Evolutionary conservation across 164 flowering plant species (phyloP).

Genomic region (Dillenia suffruticosa): DNA sequence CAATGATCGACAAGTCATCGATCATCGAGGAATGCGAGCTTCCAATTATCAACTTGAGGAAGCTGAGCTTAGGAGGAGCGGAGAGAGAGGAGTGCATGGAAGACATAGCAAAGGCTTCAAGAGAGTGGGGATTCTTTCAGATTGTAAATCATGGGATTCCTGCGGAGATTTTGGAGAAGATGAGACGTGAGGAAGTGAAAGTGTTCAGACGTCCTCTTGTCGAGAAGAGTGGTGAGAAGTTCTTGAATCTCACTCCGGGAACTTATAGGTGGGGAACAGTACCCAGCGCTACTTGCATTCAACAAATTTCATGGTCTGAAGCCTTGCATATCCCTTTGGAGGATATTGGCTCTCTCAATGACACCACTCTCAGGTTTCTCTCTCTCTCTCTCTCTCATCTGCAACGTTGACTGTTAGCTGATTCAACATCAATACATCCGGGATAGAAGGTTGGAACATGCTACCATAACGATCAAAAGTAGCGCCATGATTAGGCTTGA

Average conservation of each 20-base stretch:
- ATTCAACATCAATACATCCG: no score
- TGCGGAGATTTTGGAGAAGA: slow-evolving; percentile 39
- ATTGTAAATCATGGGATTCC: slow-evolving; percentile 79
- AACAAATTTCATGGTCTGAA: slow-evolving; percentile 82
- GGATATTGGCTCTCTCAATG: slow-evolving; percentile 20
- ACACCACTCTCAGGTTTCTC: slow-evolving; percentile 47
- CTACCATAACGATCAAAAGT: no score
- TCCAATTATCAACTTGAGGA: slow-evolving; percentile 63
- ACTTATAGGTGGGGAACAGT: slow-evolving; percentile 79
- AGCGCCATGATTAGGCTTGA: no score
- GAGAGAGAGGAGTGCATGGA: slow-evolving; percentile 47
- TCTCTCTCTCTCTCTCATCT: no score
- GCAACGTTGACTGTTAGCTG: no score
- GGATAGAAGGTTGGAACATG: no score
- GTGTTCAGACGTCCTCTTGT: slow-evolving; percentile 56
- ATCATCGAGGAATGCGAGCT: slow-evolving; percentile 44
- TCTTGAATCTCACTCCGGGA: slow-evolving; percentile 38
- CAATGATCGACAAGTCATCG: neutral
- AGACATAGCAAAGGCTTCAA: slow-evolving; percentile 65
- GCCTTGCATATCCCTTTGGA: slow-evolving; percentile 77
- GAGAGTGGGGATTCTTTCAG: slow-evolving; percentile 86
- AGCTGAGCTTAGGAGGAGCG: slow-evolving; percentile 17
- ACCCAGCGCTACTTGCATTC: slow-evolving; percentile 54
- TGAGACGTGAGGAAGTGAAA: slow-evolving; percentile 55
- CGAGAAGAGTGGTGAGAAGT: slow-evolving; percentile 35